Evolutionary conservation across 108 stramenopile genomes (phyloP).

Genomic region (Chaetoceros tenuissimus): DNA sequence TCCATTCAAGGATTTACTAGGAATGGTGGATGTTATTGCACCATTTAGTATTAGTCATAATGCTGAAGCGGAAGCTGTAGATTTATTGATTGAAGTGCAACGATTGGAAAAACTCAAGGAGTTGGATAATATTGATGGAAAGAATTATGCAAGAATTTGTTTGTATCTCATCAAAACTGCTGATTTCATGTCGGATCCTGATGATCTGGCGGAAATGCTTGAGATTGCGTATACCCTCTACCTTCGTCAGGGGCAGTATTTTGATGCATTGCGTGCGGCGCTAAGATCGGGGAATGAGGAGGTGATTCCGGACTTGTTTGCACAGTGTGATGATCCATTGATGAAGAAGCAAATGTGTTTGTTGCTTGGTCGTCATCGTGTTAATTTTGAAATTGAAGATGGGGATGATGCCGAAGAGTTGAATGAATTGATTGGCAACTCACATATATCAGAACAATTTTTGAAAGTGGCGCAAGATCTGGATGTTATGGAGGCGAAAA

Average conservation of each 20-base stretch:
- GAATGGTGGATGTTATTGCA: constrained; percentile 94
- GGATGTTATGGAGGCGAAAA: constrained; percentile 94
- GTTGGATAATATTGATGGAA: constrained; percentile 80
- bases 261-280: constrained; percentile 91
- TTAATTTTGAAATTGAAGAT: constrained; percentile 76
- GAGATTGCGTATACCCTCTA: constrained; percentile 86
- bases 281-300: constrained; percentile 73
- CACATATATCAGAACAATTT: constrained; percentile 82
- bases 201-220: constrained; percentile 86
- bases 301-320: constrained; percentile 64
- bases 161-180: constrained; percentile 96
- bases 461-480: constrained; percentile 84
- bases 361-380: constrained; percentile 77
- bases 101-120: constrained; percentile 71
- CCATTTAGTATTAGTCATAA: constrained; percentile 97
- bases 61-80: constrained; percentile 98
- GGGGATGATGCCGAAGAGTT: constrained; percentile 66
- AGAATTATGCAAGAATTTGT: constrained; percentile 92
- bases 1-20: constrained; percentile 67
- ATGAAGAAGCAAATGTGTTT: constrained; percentile 89
- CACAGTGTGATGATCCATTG: constrained; percentile 64
- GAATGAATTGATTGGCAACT: constrained; percentile 93
- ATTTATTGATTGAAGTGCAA: constrained; percentile 96
- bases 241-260: constrained; percentile 69
- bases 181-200: constrained; percentile 90